These are phyloP conservation scores for Tuber umbilicatum DNA, from an alignment of 495 filamentous ascomycete genomes.

Conservation along the genomic window DNA sequence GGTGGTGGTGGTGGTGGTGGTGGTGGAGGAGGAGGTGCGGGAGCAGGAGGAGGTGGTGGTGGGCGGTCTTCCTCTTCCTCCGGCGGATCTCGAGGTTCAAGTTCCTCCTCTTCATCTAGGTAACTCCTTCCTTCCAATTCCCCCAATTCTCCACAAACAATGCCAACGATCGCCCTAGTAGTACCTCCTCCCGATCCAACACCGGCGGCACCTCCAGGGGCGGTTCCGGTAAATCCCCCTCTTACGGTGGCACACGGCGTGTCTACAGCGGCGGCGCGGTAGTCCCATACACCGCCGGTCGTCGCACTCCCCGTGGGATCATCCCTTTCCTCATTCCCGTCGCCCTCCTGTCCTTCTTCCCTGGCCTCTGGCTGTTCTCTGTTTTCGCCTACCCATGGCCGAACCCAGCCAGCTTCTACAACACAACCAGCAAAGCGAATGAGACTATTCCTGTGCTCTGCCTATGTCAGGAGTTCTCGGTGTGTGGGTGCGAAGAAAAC, in stretches of 20 bases:
- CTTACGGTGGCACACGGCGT: conserved; percentile 52
- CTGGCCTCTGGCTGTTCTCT: conserved; percentile 57
- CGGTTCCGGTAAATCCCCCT: conserved; percentile 59
- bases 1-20: conserved; percentile 14
- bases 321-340: conserved; percentile 48
- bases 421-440: conserved; percentile 51
- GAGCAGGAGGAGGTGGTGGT: neutral
- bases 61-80: neutral
- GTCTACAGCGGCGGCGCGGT: conserved; percentile 75
- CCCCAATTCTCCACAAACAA: neutral
- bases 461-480: conserved; percentile 60
- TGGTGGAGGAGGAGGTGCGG: neutral
- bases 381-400: conserved; percentile 62
- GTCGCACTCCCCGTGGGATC: conserved; percentile 52
- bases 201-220: conserved; percentile 58
- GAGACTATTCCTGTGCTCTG: conserved; percentile 67
- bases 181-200: conserved; percentile 45
- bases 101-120: neutral
- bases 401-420: conserved; percentile 58
- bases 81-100: neutral
- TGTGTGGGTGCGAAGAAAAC: conserved; percentile 81
- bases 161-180: neutral
- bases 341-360: conserved; percentile 47
- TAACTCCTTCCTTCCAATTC: neutral
- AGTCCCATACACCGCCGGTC: conserved; percentile 62